Conservation (phyloP, 2,329 filamentous ascomycete species). For the Cordyceps pruinosa region DNA sequence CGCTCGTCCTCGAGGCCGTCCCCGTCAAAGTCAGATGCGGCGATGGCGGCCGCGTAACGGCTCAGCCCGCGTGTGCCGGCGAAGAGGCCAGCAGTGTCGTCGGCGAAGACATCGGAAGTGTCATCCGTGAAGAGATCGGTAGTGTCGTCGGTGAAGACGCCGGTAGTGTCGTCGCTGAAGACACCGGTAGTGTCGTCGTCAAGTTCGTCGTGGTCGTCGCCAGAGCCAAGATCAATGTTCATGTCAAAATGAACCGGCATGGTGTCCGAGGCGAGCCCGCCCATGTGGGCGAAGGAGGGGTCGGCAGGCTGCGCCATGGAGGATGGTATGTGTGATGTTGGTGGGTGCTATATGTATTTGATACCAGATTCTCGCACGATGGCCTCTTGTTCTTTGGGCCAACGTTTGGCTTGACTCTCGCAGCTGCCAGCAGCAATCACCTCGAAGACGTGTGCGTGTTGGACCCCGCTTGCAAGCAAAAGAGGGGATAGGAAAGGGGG, state of each 20-base stretch:
- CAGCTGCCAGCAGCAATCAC: background rate
- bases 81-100: background rate
- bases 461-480: background rate
- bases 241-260: background rate
- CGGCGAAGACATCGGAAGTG: background rate
- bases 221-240: background rate
- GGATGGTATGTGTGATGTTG: background rate
- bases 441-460: background rate
- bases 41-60: background rate
- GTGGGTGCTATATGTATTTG: background rate
- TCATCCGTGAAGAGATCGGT: background rate
- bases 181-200: too few species aligned
- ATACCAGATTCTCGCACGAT: background rate
- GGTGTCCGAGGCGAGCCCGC: background rate
- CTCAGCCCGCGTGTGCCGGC: too few species aligned
- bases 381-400: background rate
- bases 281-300: background rate
- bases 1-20: background rate
- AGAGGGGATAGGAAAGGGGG: background rate
- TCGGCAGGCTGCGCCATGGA: background rate
- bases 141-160: background rate
- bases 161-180: background rate
- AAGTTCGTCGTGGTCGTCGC: too few species aligned
- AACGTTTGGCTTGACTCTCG: background rate
- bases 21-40: background rate